Base-by-base conservation (phyloP, 371 early-diverging fungal genomes). In the Cokeromyces recurvatus region DNA sequence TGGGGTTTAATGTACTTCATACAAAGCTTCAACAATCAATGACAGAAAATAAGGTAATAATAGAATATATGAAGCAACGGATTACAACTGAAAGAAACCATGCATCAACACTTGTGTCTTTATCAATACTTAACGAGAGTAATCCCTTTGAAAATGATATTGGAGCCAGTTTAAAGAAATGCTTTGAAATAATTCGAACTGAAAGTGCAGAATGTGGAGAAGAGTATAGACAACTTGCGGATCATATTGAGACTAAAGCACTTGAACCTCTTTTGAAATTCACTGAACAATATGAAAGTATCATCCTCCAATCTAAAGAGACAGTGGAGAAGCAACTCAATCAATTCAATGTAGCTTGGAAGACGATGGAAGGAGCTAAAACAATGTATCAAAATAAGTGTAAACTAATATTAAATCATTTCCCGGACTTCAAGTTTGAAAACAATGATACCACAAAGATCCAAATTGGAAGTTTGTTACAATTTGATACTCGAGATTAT, bases 101-200 rank as follows among this genome's bases (percentile, higher is more conserved):
- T 49, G 82, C 46, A 3, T 14, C 77, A 4, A 63, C 53, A 20
- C 65, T 64, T 22, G 59, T 78, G 0, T 31, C 48, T 64, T 38
- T 57, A 68, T 35, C 60, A 78, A 46, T 66, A 72, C 2, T 47
- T 32, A 27, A 17, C 11, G 10, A 51, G 15, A 29, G 29, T 22
- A 37, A 41, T 19, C 57, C 51, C 23, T 86, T 85, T 59, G 74
- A 74, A 4, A 67, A 66, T 29, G 85, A 85, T 64, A 77, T 84
- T 20, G 86, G 87, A 3, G 82, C 82, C 2, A 76, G 82, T 6
- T 66, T 89, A 32, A 77, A 79, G 50, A 76, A 73, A 38, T 84
- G 84, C n/a, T 89, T 79, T 48, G 79, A 82, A 48, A 78, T 81
- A 1, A 69, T 89, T 15, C 72, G 79, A 16, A 44, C 68, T 5